A percentile compares a stretch with the other conserved stretches of the same genome.
These are phyloP conservation scores for Exsudoporus frostii DNA, from an alignment of 768 basidiomycete genomes.

Conservation along the genomic window DNA sequence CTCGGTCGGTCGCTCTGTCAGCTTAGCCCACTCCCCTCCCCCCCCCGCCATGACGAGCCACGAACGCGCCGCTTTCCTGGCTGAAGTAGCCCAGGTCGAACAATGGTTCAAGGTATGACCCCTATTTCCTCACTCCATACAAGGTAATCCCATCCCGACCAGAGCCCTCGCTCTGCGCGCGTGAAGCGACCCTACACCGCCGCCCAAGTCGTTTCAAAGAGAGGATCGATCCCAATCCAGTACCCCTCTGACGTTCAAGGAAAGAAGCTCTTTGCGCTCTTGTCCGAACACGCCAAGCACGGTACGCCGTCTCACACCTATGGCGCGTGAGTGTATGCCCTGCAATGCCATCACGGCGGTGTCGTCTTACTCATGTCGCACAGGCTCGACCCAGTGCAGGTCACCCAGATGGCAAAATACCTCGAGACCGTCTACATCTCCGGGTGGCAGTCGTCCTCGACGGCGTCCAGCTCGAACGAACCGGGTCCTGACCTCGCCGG, in stretches of 20 bases:
- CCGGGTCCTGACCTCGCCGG: constrained; percentile 98
- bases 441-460: constrained; percentile 93
- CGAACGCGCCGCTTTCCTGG: constrained; percentile 68
- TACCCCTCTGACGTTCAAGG: constrained; percentile 85
- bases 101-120: constrained; percentile 84
- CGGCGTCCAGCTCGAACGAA: constrained; percentile 90
- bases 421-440: constrained; percentile 99
- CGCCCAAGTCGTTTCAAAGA: constrained; percentile 88
- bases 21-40: constrained; percentile 8
- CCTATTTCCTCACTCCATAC: constrained; percentile 4
- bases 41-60: constrained; percentile 46
- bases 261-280: constrained; percentile 80
- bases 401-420: constrained; percentile 98
- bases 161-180: constrained; percentile 85
- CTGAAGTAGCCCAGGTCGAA: constrained; percentile 84
- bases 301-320: constrained; percentile 92
- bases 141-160: neutral
- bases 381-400: constrained; percentile 95
- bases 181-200: constrained; percentile 93
- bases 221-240: constrained; percentile 79
- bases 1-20: neutral
- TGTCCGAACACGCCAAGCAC: constrained; percentile 72
- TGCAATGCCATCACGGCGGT: too few relatives aligned
- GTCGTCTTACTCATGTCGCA: constrained; percentile 23
- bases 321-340: constrained; percentile 73